These are phyloP conservation scores for Arctium lappa DNA, from an alignment of 129 eudicot genomes.

Conservation along the genomic window DNA sequence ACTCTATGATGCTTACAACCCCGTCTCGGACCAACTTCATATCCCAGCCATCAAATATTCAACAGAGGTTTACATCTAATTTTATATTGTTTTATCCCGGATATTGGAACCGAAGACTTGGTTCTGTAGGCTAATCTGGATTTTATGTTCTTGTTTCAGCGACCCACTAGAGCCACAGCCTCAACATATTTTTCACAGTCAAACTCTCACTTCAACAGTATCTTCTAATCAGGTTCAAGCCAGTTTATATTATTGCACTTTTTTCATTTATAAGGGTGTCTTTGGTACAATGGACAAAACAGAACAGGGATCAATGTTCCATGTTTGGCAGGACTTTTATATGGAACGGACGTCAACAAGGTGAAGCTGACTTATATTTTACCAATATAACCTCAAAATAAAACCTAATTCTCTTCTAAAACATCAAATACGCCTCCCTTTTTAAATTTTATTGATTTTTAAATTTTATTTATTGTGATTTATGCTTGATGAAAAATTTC, in stretches of 20 bases:
- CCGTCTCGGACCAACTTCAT: slow-evolving; percentile 31
- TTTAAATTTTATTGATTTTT: no score
- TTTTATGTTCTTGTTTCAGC: slow-evolving; percentile 30
- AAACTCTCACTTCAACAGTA: slow-evolving; percentile 29
- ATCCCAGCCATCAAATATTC: slow-evolving; percentile 25
- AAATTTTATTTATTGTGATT: no score
- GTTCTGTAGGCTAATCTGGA: not conserved
- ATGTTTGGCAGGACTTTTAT: no score
- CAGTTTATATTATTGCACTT: not conserved
- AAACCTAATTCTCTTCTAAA: no score
- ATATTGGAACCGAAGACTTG: not conserved
- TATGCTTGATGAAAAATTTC: no score
- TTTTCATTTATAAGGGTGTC: not conserved
- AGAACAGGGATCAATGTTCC: no score
- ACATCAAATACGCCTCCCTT: no score
- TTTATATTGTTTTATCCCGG: not conserved
- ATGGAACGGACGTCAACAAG: no score
- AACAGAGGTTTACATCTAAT: slow-evolving; percentile 31
- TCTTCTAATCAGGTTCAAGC: slow-evolving; percentile 71
- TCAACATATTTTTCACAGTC: slow-evolving; percentile 24
- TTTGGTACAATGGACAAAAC: no score
- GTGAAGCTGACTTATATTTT: no score
- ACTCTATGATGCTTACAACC: slow-evolving; percentile 24
- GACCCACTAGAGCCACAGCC: slow-evolving; percentile 32
- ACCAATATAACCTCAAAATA: no score